Conservation (phyloP, 805 yeast species). For the Starmerella bacillaris region DNA sequence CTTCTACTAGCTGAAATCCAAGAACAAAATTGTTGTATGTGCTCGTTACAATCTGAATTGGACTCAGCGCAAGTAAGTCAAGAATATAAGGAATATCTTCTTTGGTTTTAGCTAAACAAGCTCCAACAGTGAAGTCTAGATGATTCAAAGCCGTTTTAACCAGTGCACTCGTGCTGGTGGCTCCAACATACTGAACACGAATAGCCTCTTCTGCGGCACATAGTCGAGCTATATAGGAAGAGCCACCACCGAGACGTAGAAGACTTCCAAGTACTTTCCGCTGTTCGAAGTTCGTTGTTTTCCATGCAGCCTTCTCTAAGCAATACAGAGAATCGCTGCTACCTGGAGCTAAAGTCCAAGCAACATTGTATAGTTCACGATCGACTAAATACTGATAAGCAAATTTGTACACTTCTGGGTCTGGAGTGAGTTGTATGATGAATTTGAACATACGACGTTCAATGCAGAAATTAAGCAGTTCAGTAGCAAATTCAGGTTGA, state of each 20-base stretch:
- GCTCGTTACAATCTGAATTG: constrained; percentile 2
- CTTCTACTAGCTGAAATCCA: constrained; percentile 8
- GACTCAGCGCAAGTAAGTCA: constrained; percentile 11
- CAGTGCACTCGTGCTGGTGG: not conserved
- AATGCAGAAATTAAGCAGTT: constrained; percentile 7
- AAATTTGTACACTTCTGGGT: constrained; percentile 4
- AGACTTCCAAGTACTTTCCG: constrained; percentile 8
- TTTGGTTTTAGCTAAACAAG: constrained; percentile 2
- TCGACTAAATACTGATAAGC: constrained; percentile 5
- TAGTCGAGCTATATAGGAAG: not conserved
- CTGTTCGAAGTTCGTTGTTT: constrained; percentile 1
- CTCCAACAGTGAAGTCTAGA: not conserved
- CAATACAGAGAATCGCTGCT: constrained; percentile 6
- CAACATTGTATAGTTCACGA: constrained; percentile 5
- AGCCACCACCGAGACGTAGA: constrained; percentile 6
- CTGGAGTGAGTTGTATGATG: constrained; percentile 3
- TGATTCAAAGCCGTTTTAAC: not conserved
- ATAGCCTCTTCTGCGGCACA: not conserved
- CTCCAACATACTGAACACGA: not conserved
- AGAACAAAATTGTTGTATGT: constrained; percentile 4
- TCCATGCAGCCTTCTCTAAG: constrained; percentile 3
- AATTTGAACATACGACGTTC: not conserved
- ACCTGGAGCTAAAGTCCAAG: constrained; percentile 12
- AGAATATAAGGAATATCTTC: too few species aligned
- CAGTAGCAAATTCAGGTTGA: constrained; percentile 4